Percentiles rank a stretch among this genome's conserved stretches.
Conservation (phyloP, 2,329 filamentous ascomycete species). For the Coniochaeta ligniaria region DNA sequence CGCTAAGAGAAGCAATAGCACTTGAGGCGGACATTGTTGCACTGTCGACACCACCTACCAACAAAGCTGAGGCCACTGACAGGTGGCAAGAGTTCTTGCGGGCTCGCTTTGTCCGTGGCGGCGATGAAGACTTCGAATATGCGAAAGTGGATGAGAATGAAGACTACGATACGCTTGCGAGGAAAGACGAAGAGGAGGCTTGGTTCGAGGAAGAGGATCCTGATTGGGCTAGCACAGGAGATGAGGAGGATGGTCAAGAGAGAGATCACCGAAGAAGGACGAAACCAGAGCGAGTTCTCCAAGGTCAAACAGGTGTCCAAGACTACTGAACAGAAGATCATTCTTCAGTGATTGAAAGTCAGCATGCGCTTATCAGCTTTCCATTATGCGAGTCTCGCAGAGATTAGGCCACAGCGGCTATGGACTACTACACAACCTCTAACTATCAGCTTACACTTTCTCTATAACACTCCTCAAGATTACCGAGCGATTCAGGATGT, state of each 20-base stretch:
- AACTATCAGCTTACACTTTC: background rate
- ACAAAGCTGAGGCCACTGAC: constrained; percentile 57
- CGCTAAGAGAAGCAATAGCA: background rate
- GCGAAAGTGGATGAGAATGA: constrained; percentile 61
- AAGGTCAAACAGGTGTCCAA: constrained; percentile 64
- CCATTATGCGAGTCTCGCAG: background rate
- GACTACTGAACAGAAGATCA: constrained; percentile 48
- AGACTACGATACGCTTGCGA: constrained; percentile 58
- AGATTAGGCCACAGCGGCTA: too few species aligned
- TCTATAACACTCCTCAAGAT: constrained; percentile 2
- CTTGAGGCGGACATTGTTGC: constrained; percentile 39
- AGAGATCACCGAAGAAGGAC: constrained; percentile 1
- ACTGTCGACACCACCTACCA: constrained; percentile 31
- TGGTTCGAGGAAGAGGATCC: constrained; percentile 80
- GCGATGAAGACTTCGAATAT: constrained; percentile 77
- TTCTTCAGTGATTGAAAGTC: background rate
- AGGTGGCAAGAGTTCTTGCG: constrained; percentile 69
- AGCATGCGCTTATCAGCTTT: background rate
- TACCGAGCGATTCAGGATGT: constrained; percentile 9
- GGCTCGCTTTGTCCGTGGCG: constrained; percentile 66
- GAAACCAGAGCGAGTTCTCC: constrained; percentile 13
- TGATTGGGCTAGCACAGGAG: constrained; percentile 47
- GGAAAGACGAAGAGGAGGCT: constrained; percentile 58
- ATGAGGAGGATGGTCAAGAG: constrained; percentile 13
- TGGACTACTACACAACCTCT: too few species aligned